Percentiles rank a stretch among this genome's conserved stretches.
Evolutionary conservation across 768 basidiomycete genomes (phyloP).

Genomic region (Rhizopogon vulgaris): DNA sequence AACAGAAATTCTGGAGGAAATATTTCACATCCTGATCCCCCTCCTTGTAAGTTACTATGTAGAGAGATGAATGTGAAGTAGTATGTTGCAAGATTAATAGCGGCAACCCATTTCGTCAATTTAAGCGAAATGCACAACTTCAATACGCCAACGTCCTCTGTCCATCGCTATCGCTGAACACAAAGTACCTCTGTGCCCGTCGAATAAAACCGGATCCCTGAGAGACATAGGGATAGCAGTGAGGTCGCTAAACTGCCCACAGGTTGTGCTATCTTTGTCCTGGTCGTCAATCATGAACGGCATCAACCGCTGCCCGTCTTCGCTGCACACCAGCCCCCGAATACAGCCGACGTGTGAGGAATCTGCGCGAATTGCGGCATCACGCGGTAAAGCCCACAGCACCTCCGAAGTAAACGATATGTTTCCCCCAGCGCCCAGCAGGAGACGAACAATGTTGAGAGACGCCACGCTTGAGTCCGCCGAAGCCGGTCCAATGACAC

Average conservation of each 20-base stretch:
- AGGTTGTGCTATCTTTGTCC: neutral
- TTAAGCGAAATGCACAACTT: neutral
- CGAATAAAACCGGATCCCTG: neutral
- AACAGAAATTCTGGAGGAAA: no score
- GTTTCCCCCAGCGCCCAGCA: neutral
- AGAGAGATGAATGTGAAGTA: no score
- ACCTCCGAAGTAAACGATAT: neutral
- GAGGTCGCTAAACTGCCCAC: neutral
- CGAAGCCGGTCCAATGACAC: neutral
- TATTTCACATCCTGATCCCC: no score
- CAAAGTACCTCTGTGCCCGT: slow-evolving; percentile 3
- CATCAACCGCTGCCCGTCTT: neutral
- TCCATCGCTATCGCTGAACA: neutral
- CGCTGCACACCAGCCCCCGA: neutral
- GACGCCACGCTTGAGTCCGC: neutral
- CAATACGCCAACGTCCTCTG: neutral
- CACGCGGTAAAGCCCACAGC: neutral
- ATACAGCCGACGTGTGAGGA: slow-evolving; percentile 2
- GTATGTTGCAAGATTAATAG: no score
- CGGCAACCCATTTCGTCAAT: no score
- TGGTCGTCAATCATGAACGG: neutral
- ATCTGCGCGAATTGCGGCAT: slow-evolving; percentile 4
- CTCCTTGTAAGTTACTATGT: no score
- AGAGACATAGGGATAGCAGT: neutral
- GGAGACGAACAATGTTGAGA: neutral